Conservation (phyloP, 2,329 filamentous ascomycete genomes). For the Claviceps sp. region DNA sequence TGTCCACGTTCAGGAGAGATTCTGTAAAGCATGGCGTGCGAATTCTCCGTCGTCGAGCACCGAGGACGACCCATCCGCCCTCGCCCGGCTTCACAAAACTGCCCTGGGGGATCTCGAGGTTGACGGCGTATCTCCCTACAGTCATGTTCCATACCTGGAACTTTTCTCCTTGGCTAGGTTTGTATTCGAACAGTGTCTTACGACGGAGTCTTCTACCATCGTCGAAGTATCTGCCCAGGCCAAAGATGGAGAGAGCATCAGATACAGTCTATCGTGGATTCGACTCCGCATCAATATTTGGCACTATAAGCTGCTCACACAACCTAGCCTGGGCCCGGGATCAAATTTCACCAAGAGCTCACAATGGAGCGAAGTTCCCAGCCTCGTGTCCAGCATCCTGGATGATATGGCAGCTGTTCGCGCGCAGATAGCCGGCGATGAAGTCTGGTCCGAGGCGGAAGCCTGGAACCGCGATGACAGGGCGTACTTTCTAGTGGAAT, state of each 20-base stretch:
- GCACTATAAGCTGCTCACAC: slow-evolving; percentile 47
- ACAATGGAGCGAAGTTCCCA: slow-evolving; percentile 46
- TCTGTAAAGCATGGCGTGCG: slow-evolving; percentile 26
- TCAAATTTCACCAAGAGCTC: slow-evolving; percentile 42
- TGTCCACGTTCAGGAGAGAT: slow-evolving; percentile 19
- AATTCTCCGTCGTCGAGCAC: not conserved
- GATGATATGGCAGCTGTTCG: slow-evolving; percentile 29
- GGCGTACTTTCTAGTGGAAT: slow-evolving; percentile 65
- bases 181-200: slow-evolving; percentile 24
- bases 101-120: slow-evolving; percentile 58
- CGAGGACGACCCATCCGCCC: slow-evolving; percentile 3
- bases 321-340: slow-evolving; percentile 39
- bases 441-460: slow-evolving; percentile 23
- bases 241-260: slow-evolving; percentile 33
- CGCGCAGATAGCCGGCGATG: slow-evolving; percentile 20
- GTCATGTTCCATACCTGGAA: slow-evolving; percentile 70
- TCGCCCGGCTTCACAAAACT: slow-evolving; percentile 34
- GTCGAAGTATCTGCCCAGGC: slow-evolving; percentile 14
- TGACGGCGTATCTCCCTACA: slow-evolving; percentile 79
- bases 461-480: slow-evolving; percentile 35
- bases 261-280: slow-evolving; percentile 40
- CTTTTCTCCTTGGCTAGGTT: slow-evolving; percentile 61
- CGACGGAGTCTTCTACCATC: slow-evolving; percentile 10
- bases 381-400: slow-evolving; percentile 37
- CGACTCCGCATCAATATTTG: slow-evolving; percentile 60